A percentile compares a stretch with the other conserved stretches of the same genome.
Evolutionary conservation across 768 basidiomycete species (phyloP).

Genomic region (Chiua virens): DNA sequence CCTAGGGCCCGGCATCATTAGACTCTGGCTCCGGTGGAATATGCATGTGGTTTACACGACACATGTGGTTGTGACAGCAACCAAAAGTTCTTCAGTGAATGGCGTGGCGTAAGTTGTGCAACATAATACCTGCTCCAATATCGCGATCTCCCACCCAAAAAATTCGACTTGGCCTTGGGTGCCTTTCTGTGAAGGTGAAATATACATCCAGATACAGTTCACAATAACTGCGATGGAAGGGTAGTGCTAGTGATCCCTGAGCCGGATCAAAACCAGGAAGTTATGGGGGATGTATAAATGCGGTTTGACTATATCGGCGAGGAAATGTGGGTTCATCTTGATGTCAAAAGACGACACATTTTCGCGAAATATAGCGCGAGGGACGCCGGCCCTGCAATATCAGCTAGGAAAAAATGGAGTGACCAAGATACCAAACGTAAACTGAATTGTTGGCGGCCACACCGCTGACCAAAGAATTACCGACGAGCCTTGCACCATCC

Average conservation of each 20-base stretch:
- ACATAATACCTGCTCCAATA: background rate
- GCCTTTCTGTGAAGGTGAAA: conserved; percentile 3
- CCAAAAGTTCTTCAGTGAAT: conserved; percentile 12
- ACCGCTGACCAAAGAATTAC: background rate
- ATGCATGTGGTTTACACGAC: conserved; percentile 13
- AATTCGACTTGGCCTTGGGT: conserved; percentile 1
- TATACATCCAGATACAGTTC: conserved; percentile 10
- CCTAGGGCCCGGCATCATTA: background rate
- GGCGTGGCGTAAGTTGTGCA: conserved; percentile 12
- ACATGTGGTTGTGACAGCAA: conserved; percentile 10
- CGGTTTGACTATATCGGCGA: conserved; percentile 9
- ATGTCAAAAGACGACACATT: conserved; percentile 7
- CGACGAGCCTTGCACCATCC: background rate
- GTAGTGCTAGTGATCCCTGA: conserved; percentile 21
- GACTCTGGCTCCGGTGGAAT: conserved; percentile 1
- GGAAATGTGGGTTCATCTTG: conserved; percentile 7
- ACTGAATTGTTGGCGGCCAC: conserved; percentile 20
- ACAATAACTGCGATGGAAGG: conserved; percentile 10
- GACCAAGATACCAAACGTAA: conserved; percentile 26
- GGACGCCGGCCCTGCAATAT: conserved; percentile 3
- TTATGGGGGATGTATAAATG: conserved; percentile 8
- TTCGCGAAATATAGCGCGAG: conserved; percentile 14
- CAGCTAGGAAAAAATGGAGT: conserved; percentile 7
- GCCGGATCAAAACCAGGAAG: conserved; percentile 26
- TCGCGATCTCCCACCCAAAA: conserved; percentile 16